Evolutionary conservation across 1,284 basidiomycete species (phyloP), one percentile per base, ranked within the genome.

Genomic region (Vanrija pseudolonga): DNA sequence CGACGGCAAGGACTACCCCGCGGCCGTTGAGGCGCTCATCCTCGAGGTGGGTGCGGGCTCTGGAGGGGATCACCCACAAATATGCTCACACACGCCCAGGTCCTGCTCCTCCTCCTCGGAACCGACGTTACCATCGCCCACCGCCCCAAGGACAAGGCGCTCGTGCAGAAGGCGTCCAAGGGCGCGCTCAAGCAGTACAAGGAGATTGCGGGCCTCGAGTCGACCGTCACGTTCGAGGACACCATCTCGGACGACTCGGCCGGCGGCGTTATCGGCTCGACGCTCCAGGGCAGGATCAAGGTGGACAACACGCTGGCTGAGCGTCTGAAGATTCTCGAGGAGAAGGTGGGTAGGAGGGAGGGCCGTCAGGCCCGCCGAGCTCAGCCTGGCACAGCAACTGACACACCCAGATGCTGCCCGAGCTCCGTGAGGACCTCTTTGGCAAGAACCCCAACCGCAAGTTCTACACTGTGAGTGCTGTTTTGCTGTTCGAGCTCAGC

Each of bases 271-370:
- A 86, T 87, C 65, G 82, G 95, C 22, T 74, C 83, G 23, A 88
- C 84, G 53, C 86, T 87, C 40, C 81, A 80, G 14, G 81, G 82
- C 43, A 84, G 89, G 48, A 96, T 96, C 72, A 87, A 84, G 36
- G 81, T 97, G 22, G 88, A 96, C 75, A 96, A 97, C 72, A 93
- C 92, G 0, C 80, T 97, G 49, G 90, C 91, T 62, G 91, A 94
- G 71, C 84, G 93, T 47, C 76, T 97, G 68, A 82, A 85, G 65
- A 77, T 96, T 60, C 79, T 96, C 42, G 91, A 96, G 77, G 89
- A 94, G 70, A 84, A 87, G 78, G 91, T 91, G 63, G 53, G 83
- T 77, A 26, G 15, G 28, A 8, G 7, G 18, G 11, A n/a, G 23
- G 15, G 28, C 12, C 24, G 5, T 18, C 4, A 18, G 8, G 9